Base-by-base conservation (phyloP, 2,329 filamentous ascomycete species). In the Xylariaceae sp. region DNA sequence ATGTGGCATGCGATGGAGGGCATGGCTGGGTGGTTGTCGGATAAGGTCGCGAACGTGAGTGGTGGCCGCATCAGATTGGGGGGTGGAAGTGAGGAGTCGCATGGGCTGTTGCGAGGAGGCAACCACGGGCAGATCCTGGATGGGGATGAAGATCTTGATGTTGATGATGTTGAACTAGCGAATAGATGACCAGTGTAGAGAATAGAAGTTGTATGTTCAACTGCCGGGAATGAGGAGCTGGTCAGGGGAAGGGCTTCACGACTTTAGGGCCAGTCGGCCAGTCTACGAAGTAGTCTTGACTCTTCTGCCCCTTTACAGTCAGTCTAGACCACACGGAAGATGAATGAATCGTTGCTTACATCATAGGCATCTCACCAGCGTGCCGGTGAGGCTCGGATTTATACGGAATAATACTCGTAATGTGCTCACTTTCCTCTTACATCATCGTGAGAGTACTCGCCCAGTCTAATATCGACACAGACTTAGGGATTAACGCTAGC, bases 1-100 rank as follows among this genome's bases (percentile, higher is more conserved):
- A 72, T 92, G 1, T 91, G 88, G 88, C 75, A 71, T 4, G 63
- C 81, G 5, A 77, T 90, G 47, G 78, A 76, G 57, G 74, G 72
- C 10, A 76, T 78, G 0, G 83, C 80, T 0, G 75, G 73, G 3
- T 89, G 87, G 86, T 73, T 88, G 11, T 81, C 82, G 4, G 79
- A 79, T 55, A 80, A 78, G 61, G 73, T 88, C 1, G 75, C 77
- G 49, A 77, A 73, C 48, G 75, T 76, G 4, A 83, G 81, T 0
- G 78, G 84, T 0, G 86, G 86, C 0, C 76, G 82, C 62, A 82
- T 88, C 62, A 77, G 77, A 59, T 73, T 88, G 10, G 76, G 61
- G 10, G 52, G 49, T 2, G 56, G 58, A 0, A 45, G 54, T n/a
- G 76, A 77, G 18, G 75, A 75, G 60, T 64, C 61, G 13, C 50